Conservation (phyloP, 352 stramenopile species). For the Phytophthora sp. region DNA sequence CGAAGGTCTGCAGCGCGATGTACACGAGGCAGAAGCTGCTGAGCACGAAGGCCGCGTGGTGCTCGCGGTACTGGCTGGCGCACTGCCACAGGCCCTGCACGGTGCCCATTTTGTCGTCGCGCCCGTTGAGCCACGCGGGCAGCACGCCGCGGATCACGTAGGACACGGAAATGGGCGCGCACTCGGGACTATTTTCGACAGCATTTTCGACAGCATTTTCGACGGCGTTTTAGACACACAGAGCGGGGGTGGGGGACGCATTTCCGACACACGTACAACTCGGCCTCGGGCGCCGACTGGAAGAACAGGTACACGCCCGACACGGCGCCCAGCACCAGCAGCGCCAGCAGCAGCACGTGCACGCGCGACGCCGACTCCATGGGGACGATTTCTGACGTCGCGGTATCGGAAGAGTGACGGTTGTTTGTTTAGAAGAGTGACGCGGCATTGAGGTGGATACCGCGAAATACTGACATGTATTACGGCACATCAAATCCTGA, state of each 20-base stretch:
- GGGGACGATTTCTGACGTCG: too few relatives aligned
- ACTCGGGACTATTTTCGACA: slow-evolving; percentile 56
- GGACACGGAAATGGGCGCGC: slow-evolving; percentile 70
- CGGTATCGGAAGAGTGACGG: too few relatives aligned
- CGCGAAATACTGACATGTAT: too few relatives aligned
- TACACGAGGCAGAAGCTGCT: slow-evolving; percentile 88
- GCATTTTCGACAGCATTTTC: not conserved
- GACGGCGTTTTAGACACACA: not conserved
- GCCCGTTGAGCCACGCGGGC: slow-evolving; percentile 78
- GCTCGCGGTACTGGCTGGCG: slow-evolving; percentile 77
- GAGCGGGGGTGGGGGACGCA: not conserved
- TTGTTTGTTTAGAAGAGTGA: too few relatives aligned
- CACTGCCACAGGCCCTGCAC: slow-evolving; percentile 80
- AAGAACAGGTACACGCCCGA: slow-evolving; percentile 76
- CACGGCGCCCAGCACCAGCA: slow-evolving; percentile 45
- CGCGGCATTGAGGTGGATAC: too few relatives aligned
- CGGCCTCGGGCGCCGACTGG: slow-evolving; percentile 59
- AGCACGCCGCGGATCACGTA: slow-evolving; percentile 84
- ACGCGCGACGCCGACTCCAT: slow-evolving; percentile 24
- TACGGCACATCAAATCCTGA: too few relatives aligned
- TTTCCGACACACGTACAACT: slow-evolving; percentile 58
- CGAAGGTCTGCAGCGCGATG: slow-evolving; percentile 87
- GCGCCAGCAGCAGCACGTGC: slow-evolving; percentile 46
- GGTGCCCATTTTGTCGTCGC: slow-evolving; percentile 88
- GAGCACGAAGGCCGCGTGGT: slow-evolving; percentile 76